Conservation (phyloP, 2,329 filamentous ascomycete species). For the Dactylellina cionopaga region DNA sequence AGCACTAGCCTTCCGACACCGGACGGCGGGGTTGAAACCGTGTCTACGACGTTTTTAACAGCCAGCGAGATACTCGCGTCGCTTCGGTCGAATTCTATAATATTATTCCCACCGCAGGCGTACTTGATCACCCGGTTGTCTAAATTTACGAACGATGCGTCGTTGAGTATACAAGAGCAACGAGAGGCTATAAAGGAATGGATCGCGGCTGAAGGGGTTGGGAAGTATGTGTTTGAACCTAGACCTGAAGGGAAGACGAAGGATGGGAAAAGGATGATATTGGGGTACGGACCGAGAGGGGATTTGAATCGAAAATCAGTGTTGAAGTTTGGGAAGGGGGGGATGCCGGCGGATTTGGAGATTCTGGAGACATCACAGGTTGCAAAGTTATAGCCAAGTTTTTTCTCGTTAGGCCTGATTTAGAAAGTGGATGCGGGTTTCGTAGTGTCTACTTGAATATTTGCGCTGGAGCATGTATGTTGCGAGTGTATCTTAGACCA, state of each 20-base stretch:
- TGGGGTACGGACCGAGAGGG: constrained; percentile 68
- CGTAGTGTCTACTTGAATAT: too few species aligned
- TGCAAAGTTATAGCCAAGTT: constrained; percentile 45
- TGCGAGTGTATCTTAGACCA: too few species aligned
- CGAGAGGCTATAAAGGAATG: constrained; percentile 63
- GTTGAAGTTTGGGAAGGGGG: constrained; percentile 66
- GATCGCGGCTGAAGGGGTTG: constrained; percentile 65
- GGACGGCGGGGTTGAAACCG: constrained; percentile 74
- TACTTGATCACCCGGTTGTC: constrained; percentile 73
- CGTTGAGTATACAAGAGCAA: constrained; percentile 57
- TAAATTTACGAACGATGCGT: constrained; percentile 65
- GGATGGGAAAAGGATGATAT: constrained; percentile 64
- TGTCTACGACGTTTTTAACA: constrained; percentile 75
- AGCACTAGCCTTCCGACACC: constrained; percentile 66
- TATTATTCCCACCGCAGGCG: constrained; percentile 90
- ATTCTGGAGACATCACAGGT: constrained; percentile 66
- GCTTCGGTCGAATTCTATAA: constrained; percentile 73
- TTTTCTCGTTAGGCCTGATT: not conserved
- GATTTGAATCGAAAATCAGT: constrained; percentile 71
- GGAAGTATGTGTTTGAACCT: constrained; percentile 70
- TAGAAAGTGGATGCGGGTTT: not conserved
- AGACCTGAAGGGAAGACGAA: constrained; percentile 63
- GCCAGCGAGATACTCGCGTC: constrained; percentile 66
- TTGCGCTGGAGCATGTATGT: too few species aligned
- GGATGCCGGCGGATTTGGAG: constrained; percentile 66